Base-by-base conservation (phyloP, 2,329 filamentous ascomycete species). In the Zymoseptoria tritici region DNA sequence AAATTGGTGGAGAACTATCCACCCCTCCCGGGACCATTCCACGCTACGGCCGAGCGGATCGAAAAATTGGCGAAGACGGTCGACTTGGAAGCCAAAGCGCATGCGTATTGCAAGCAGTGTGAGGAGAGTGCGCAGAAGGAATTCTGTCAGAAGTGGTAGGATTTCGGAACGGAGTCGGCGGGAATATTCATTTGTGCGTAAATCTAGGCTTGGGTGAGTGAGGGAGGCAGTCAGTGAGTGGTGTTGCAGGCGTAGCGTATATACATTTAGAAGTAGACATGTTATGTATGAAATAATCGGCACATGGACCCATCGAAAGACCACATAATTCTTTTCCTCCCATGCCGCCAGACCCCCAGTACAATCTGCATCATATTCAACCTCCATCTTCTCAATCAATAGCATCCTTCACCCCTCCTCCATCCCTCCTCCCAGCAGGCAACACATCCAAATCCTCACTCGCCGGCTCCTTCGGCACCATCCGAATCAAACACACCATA, bases 11-110 rank as follows among this genome's bases (percentile, higher is more conserved):
- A 60, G 4, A 46, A 53, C 5, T 70, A 66, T 31, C 67, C 71
- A 13, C 52, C 68, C 9, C 54, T 73, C 11, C 71, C 71, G 0
- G 62, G 62, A 50, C 71, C 71, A 1, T 73, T 73, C 61, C 60
- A 65, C 16, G 64, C 60, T 1, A 73, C 71, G 0, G 54, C 60
- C 1, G 70, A 71, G 56, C 66, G 71, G n/a, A 54, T 73, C 1
- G 59, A 66, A 54, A 52, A 55, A 31, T 52, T 66, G 3, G 56
- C 66, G 20, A 58, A 68, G 6, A 59, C 24, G 13, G 58, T 58
- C 3, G 61, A 63, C 49, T 24, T 66, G 8, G 56, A 51, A 4
- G 59, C 64, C 9, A 62, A 63, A 16, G n/a, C 58, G 4, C 49
- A 64, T 52, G 62, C 61, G 2, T 64, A 61, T 50, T 55, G 49